A percentile compares a stretch with the other conserved stretches of the same genome.
Conservation (phyloP, 345 rosid genomes). For the Cardiospermum halicacabum region DNA sequence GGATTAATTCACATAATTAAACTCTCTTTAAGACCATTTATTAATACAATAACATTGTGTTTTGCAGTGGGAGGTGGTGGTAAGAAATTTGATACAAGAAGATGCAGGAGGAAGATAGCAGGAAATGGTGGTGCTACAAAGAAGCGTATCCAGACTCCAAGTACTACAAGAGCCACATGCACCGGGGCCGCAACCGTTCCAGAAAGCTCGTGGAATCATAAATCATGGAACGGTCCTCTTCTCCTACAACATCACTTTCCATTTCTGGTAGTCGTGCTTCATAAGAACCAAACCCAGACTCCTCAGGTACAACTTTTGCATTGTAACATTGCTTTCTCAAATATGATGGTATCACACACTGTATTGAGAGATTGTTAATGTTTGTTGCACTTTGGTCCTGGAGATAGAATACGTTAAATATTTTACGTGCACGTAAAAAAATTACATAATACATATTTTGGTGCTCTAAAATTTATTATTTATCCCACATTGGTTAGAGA, state of each 20-base stretch:
- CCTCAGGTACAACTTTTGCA: too few species aligned
- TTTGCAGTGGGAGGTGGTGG: slow-evolving; percentile 51
- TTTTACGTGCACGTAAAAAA: too few species aligned
- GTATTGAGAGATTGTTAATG: not conserved
- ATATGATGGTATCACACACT: not conserved
- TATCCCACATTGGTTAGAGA: too few species aligned
- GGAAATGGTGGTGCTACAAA: slow-evolving; percentile 62
- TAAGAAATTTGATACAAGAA: slow-evolving; percentile 51
- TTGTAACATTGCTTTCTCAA: too few species aligned
- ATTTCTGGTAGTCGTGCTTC: slow-evolving; percentile 33
- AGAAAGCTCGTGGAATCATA: slow-evolving; percentile 99
- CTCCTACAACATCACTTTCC: slow-evolving; percentile 37
- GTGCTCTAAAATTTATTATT: too few species aligned
- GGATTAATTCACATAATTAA: too few species aligned
- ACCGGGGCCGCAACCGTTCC: slow-evolving; percentile 99
- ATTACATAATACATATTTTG: too few species aligned
- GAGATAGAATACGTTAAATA: too few species aligned
- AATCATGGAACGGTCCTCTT: slow-evolving; percentile 41
- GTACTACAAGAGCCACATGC: slow-evolving; percentile 97
- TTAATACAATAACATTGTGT: too few species aligned
- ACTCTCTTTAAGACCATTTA: too few species aligned
- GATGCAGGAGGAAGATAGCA: slow-evolving; percentile 59
- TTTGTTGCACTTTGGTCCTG: slow-evolving; percentile 10
- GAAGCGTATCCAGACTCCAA: slow-evolving; percentile 58
- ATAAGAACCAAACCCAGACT: slow-evolving; percentile 34